phyloP scores from a whole-genome alignment of 805 yeast species.

The Kodamaea nitidulidarum region DNA sequence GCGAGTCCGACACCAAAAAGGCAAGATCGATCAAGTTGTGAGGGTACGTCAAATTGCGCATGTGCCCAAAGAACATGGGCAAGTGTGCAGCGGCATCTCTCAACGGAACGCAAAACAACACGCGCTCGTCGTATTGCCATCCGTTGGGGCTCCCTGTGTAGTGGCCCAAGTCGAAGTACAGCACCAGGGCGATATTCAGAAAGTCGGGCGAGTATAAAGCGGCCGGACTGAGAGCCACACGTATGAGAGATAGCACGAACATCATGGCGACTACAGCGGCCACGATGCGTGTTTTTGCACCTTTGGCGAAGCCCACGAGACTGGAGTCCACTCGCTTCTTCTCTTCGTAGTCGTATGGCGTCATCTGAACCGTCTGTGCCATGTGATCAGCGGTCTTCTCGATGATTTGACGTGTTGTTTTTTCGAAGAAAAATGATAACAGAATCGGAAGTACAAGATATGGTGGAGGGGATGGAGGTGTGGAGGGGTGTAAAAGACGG shows the following conservation, averaged over 20 bases:
- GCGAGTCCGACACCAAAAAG: constrained; percentile 85
- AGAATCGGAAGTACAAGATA: too few species aligned
- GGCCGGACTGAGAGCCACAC: constrained; percentile 1
- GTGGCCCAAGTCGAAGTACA: constrained; percentile 67
- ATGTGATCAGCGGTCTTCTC: background rate
- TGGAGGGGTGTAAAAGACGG: too few species aligned
- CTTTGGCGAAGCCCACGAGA: background rate
- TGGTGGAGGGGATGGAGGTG: too few species aligned
- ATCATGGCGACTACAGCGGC: constrained; percentile 3
- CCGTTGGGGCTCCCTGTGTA: constrained; percentile 67
- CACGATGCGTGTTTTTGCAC: constrained; percentile 5
- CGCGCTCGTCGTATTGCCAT: constrained; percentile 75
- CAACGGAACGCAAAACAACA: constrained; percentile 81
- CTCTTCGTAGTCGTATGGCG: constrained; percentile 22
- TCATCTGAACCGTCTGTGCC: constrained; percentile 17
- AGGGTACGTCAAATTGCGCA: constrained; percentile 78
- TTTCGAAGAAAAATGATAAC: too few species aligned
- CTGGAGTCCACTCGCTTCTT: constrained; percentile 3
- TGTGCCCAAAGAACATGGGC: constrained; percentile 83
- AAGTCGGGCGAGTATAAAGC: constrained; percentile 33
- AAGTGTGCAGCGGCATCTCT: constrained; percentile 90
- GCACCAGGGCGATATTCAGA: constrained; percentile 38
- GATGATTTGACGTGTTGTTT: too few species aligned
- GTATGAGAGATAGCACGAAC: constrained; percentile 6
- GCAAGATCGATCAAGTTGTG: constrained; percentile 80